phyloP scores from a whole-genome alignment of 495 filamentous ascomycete genomes.

The Poronia punctata region DNA sequence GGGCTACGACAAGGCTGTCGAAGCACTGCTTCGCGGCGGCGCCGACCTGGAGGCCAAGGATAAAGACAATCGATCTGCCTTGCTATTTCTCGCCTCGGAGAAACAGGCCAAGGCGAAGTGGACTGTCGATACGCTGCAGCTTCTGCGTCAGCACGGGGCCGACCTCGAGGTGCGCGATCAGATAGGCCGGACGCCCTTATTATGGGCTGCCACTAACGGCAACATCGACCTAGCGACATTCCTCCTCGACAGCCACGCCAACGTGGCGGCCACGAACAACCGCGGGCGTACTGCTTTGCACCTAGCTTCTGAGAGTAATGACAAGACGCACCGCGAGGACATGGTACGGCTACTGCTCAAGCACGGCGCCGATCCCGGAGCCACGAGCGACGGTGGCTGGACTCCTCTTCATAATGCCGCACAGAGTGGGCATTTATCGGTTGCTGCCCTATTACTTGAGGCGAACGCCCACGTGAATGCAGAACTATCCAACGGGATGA shows the following conservation, averaged over 20 bases:
- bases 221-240: slow-evolving; percentile 49
- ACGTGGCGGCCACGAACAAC: slow-evolving; percentile 47
- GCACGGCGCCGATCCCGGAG: slow-evolving; percentile 46
- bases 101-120: slow-evolving; percentile 25
- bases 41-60: slow-evolving; percentile 44
- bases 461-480: slow-evolving; percentile 52
- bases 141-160: slow-evolving; percentile 32
- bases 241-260: slow-evolving; percentile 43
- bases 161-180: slow-evolving; percentile 37
- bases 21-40: slow-evolving; percentile 41
- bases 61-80: slow-evolving; percentile 21
- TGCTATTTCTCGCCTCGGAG: slow-evolving; percentile 26
- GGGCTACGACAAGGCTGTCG: slow-evolving; percentile 45
- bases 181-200: slow-evolving; percentile 51
- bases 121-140: slow-evolving; percentile 22
- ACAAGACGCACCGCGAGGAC: slow-evolving; percentile 34
- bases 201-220: slow-evolving; percentile 59
- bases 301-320: slow-evolving; percentile 46
- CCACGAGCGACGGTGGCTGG: slow-evolving; percentile 55
- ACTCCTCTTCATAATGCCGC: slow-evolving; percentile 60
- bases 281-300: slow-evolving; percentile 56
- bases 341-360: slow-evolving; percentile 50
- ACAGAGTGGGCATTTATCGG: slow-evolving; percentile 45
- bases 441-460: slow-evolving; percentile 43
- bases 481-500: slow-evolving; percentile 46